Evolutionary conservation across 768 basidiomycete species (phyloP), one percentile per base, ranked within the genome.

Genomic region (button mushroom (Agaricus bisporus)): DNA sequence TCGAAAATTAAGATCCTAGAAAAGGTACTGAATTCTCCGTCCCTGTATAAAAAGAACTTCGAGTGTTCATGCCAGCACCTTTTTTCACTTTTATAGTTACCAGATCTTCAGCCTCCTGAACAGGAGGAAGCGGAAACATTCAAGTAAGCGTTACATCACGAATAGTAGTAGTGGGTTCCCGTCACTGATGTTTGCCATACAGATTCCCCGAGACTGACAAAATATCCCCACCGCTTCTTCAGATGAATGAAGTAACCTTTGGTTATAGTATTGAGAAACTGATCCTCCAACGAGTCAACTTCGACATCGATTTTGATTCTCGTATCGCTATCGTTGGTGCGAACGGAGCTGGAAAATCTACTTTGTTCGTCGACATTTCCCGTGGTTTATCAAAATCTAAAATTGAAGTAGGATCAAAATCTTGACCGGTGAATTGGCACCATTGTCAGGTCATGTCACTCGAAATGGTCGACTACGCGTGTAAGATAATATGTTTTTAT

Each of bases 181-280:
- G 37, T 39, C 11, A 20, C 14, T 41, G 46, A 28, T 47, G 54
- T 32, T 26, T 35, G 36, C 1, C 25, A 7, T 26, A 15, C 26
- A 91, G 90, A 61, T 91, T 99, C 78, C 92, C 93, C 1, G 95
- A 97, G 55, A 84, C 93, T 6, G 97, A 98, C 64, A 98, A 98
- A 73, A 91, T 98, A 61, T 94, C 97, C 4, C 95, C 97, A 6
- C 97, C 97, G 0, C 70, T 98, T 12, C 74, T 99, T 15, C 97
- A 98, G 65, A 83, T 98, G 64, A 86, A 88, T 57, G 88, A 92
- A 60, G 90, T 91, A 25, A 84, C 82, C 1, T 99, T 98, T 64
- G 92, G 93, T 29, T 99, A 98, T 68, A 75, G 77, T 0, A 71
- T 74, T 0, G 86, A 91, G 9, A 89, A 88, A 61, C 66, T 87